Base-by-base conservation (phyloP, 2,329 filamentous ascomycete genomes). In the Lizonia empirigonia region DNA sequence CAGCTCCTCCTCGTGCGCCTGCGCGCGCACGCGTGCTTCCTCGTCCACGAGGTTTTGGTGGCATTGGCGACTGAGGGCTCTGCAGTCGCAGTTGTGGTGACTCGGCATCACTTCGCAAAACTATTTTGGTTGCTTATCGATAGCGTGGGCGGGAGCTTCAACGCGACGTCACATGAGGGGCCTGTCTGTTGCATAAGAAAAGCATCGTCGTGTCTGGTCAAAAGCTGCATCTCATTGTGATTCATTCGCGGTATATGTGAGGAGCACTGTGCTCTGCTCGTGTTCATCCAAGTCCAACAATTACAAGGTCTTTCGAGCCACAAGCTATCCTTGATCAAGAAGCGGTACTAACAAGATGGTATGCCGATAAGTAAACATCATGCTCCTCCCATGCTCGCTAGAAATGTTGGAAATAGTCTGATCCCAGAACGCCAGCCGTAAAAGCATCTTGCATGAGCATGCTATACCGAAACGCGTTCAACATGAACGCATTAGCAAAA, bases 311-410 rank as follows among this genome's bases (percentile, higher is more conserved):
- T 55, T 48, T 52, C 46, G 37, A 53, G 36, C 42, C 42, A 52
- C 49, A 42, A 47, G 32, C 49, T 37, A 38, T 42, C 47, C 42
- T 42, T 44, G 37, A 33, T 29, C 42, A 42, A 42, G 49, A 34
- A 47, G 49, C 42, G 22, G 49, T 57, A 56, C 44, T 50, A 59
- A 60, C 57, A 59, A 62, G 53, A 56, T 70, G 68, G 61, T 65
- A 70, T 70, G 68, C 64, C 59, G 56, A 63, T 62, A 60, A 59
- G 52, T 61, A 58, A 62, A 67, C 66, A 51, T 49, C 67, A 59
- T 60, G 67, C 68, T 70, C 69, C 68, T 57, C 64, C 67, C 62
- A 73, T 73, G 70, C 70, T 71, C 70, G 69, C 69, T 72, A 70
- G 65, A 67, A 69, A 71, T 73, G 53, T 61, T 53, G 61, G 50